Conservation (phyloP, 148 eudicot genomes). For the Selenicereus undatus region DNA sequence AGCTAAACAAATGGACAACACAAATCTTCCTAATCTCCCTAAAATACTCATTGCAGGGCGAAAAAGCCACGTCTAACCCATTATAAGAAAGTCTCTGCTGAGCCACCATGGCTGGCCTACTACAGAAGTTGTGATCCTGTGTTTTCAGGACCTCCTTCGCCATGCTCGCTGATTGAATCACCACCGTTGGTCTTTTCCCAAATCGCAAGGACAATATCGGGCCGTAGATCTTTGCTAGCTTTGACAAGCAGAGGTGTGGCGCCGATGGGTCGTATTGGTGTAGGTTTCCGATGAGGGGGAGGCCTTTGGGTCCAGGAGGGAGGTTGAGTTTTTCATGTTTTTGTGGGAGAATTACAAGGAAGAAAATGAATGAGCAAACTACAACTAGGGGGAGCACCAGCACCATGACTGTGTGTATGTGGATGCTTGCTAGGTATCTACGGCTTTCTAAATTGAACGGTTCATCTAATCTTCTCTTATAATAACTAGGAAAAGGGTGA, state of each 20-base stretch:
- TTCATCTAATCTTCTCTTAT: too few relatives aligned
- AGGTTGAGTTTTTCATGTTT: slow-evolving; percentile 12
- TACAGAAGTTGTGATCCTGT: slow-evolving; percentile 25
- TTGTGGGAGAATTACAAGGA: not conserved
- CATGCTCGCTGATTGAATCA: slow-evolving; percentile 24
- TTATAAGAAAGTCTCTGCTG: slow-evolving; percentile 24
- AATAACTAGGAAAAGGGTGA: too few relatives aligned
- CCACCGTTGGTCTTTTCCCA: slow-evolving; percentile 13
- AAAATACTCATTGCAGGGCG: slow-evolving; percentile 21
- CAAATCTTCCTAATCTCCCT: slow-evolving; percentile 20
- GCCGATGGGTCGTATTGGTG: slow-evolving; percentile 10
- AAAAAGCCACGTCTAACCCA: slow-evolving; percentile 24
- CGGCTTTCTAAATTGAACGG: too few relatives aligned
- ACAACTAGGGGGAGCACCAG: not conserved
- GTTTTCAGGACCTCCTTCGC: slow-evolving; percentile 27
- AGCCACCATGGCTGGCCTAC: slow-evolving; percentile 10
- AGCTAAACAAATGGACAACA: slow-evolving; percentile 26
- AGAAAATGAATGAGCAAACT: not conserved
- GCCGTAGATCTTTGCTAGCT: slow-evolving; percentile 30
- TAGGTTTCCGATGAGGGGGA: slow-evolving; percentile 31
- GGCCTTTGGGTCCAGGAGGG: slow-evolving; percentile 36
- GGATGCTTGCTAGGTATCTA: not conserved
- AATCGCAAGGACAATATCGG: slow-evolving; percentile 23
- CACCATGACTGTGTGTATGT: not conserved
- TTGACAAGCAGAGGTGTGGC: slow-evolving; percentile 23